A percentile compares a stretch with the other conserved stretches of the same genome.
Conservation (phyloP, 2,329 filamentous ascomycete species). For the Plectosphaerella sp. region DNA sequence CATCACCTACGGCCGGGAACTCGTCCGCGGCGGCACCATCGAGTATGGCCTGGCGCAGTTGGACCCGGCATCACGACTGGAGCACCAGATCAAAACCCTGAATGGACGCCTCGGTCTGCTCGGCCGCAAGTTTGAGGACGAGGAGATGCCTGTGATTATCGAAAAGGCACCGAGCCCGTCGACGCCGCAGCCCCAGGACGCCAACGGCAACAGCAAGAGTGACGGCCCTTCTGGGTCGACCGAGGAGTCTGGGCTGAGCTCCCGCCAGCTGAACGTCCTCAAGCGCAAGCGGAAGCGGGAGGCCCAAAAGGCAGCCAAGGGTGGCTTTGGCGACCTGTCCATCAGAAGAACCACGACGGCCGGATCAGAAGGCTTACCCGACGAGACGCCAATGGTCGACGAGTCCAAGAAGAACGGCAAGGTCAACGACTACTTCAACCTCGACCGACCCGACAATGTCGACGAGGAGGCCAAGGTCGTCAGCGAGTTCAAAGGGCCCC, state of each 20-base stretch:
- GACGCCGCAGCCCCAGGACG: constrained; percentile 35
- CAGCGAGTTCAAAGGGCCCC: constrained; percentile 87
- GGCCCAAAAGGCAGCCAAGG: constrained; percentile 81
- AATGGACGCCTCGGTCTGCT: constrained; percentile 76
- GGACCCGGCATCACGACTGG: constrained; percentile 74
- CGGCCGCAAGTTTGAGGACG: constrained; percentile 80
- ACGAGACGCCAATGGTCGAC: constrained; percentile 53
- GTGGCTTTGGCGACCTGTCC: constrained; percentile 83
- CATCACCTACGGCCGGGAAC: constrained; percentile 75
- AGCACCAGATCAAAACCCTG: constrained; percentile 86
- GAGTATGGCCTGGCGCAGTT: constrained; percentile 80
- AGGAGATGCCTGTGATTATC: constrained; percentile 57
- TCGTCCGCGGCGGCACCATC: constrained; percentile 80
- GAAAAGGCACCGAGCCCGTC: constrained; percentile 44
- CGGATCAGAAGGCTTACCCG: constrained; percentile 56
- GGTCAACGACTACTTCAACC: constrained; percentile 80
- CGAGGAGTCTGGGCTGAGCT: constrained; percentile 75
- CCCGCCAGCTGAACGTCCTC: constrained; percentile 87
- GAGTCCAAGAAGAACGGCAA: constrained; percentile 60
- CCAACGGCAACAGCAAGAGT: constrained; percentile 26
- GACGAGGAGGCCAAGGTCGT: constrained; percentile 92
- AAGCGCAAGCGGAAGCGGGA: constrained; percentile 93
- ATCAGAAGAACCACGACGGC: constrained; percentile 57
- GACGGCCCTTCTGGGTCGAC: constrained; percentile 36
- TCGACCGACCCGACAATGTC: constrained; percentile 71